phyloP scores from a whole-genome alignment of 331 rosid genomes.

The Malus hybrid region DNA sequence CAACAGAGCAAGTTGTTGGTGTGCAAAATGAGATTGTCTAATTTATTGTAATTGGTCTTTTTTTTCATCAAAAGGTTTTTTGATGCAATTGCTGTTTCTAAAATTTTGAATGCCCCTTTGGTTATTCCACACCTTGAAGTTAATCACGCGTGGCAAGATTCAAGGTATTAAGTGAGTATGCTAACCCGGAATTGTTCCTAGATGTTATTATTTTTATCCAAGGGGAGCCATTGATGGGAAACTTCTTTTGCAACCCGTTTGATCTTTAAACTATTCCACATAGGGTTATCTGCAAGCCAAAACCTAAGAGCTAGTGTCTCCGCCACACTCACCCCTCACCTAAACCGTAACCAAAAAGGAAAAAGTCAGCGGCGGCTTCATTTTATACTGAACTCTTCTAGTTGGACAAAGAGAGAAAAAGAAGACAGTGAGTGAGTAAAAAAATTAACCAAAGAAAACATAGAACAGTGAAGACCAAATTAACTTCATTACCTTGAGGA shows the following conservation, averaged over 20 bases:
- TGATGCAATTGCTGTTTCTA: conserved; percentile 48
- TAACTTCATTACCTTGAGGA: too few relatives aligned
- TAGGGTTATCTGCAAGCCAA: too few relatives aligned
- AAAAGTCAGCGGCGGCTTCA: too few relatives aligned
- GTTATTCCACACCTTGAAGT: conserved; percentile 44
- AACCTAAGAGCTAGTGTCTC: too few relatives aligned
- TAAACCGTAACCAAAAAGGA: too few relatives aligned
- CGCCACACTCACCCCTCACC: too few relatives aligned
- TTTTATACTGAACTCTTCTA: too few relatives aligned
- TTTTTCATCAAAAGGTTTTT: conserved; percentile 18
- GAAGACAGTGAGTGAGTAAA: too few relatives aligned
- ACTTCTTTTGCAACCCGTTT: conserved; percentile 28
- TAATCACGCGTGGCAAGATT: conserved; percentile 45
- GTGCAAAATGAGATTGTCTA: conserved; percentile 3
- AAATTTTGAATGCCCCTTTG: conserved; percentile 34
- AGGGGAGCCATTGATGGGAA: not conserved
- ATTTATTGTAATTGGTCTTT: conserved; percentile 1
- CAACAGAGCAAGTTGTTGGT: not conserved
- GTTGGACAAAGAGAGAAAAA: too few relatives aligned
- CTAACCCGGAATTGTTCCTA: not conserved
- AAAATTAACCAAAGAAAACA: too few relatives aligned
- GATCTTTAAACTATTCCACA: not conserved
- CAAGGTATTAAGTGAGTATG: conserved; percentile 1
- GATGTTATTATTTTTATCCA: not conserved
- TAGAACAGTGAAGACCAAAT: too few relatives aligned